Evolutionary conservation across 495 filamentous ascomycete species (phyloP).

Genomic region (Podospora anserina): DNA sequence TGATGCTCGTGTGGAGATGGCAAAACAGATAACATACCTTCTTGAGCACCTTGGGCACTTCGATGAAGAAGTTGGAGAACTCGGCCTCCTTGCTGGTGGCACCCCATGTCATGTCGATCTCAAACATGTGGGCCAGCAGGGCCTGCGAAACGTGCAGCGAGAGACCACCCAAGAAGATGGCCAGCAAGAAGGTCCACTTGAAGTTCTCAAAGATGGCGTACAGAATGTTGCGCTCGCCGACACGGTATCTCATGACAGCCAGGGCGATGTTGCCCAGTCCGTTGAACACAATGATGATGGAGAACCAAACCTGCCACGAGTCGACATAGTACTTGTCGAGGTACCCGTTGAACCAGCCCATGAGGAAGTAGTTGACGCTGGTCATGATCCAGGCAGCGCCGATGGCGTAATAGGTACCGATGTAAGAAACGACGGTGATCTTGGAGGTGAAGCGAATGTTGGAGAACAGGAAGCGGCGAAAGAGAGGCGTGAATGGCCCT

Average conservation of each 20-base stretch:
- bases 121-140: constrained; percentile 66
- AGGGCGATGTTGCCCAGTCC: constrained; percentile 62
- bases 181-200: constrained; percentile 68
- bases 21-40: constrained; percentile 35
- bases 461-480: constrained; percentile 65
- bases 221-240: constrained; percentile 54
- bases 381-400: constrained; percentile 78
- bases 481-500: constrained; percentile 72
- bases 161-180: constrained; percentile 68
- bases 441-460: constrained; percentile 76
- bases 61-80: constrained; percentile 76
- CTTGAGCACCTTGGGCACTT: constrained; percentile 71
- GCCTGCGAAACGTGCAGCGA: constrained; percentile 67
- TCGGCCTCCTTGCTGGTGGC: constrained; percentile 69
- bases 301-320: constrained; percentile 75
- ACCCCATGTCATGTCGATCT: constrained; percentile 71
- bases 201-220: constrained; percentile 63
- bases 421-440: constrained; percentile 76
- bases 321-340: constrained; percentile 74
- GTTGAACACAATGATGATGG: constrained; percentile 69
- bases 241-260: constrained; percentile 65
- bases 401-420: constrained; percentile 85
- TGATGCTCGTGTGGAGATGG: background rate
- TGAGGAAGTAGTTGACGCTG: constrained; percentile 70
- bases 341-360: constrained; percentile 71